A percentile compares a stretch with the other conserved stretches of the same genome.
phyloP scores from a whole-genome alignment of 106 monocot species.

The Gastrodia elata region DNA sequence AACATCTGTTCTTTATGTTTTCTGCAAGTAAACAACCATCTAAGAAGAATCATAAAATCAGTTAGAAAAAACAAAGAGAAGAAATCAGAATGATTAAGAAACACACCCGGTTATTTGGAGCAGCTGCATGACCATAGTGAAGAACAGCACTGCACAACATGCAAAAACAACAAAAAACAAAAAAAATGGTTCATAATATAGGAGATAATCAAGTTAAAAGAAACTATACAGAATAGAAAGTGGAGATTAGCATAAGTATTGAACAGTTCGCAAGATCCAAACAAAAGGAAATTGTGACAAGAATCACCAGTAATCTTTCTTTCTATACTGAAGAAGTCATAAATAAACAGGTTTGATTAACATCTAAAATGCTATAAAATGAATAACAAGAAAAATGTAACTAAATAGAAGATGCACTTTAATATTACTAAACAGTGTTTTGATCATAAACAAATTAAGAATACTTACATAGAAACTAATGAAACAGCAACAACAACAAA shows the following conservation, averaged over 20 bases:
- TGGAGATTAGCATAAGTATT: not conserved
- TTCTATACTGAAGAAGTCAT: not conserved
- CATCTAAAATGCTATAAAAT: not conserved
- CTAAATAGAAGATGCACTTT: not conserved
- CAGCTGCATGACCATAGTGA: constrained; percentile 98
- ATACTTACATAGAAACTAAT: not conserved
- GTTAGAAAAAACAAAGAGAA: not conserved
- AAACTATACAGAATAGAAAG: not conserved
- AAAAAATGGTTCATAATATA: not conserved
- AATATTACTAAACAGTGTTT: not conserved
- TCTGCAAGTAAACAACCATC: not conserved
- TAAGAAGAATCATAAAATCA: not conserved
- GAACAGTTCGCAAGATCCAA: not conserved
- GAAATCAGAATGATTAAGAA: not conserved
- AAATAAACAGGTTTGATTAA: not conserved
- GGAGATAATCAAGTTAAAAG: not conserved
- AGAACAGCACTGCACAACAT: constrained; percentile 73
- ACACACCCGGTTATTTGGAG: constrained; percentile 90
- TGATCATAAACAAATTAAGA: not conserved
- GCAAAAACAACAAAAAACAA: not conserved
- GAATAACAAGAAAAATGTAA: not conserved
- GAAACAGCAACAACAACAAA: not conserved
- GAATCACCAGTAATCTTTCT: not conserved
- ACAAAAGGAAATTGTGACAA: not conserved
- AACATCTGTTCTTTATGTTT: not conserved